Evolutionary conservation across 306 rosid genomes (phyloP), one percentile per base, ranked within the genome.

Genomic region (Begonia peltatifolia): DNA sequence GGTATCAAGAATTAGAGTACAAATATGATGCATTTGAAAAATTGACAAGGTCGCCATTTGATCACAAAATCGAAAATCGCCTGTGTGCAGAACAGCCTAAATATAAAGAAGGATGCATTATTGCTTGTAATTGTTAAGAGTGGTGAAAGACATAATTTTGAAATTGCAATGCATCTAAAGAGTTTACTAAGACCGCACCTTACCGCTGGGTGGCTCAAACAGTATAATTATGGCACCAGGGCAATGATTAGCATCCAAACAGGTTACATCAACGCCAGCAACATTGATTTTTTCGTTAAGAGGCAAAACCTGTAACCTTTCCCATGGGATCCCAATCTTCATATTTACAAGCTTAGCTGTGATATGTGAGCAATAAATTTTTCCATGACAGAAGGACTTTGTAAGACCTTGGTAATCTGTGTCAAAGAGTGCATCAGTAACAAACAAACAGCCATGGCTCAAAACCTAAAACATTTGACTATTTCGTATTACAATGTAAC

Each of bases 321-420:
- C 85, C 85, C 77, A 82, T 11, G 95, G 73, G 57, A 89, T 85
- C 65, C 95, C 95, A 64, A 89, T 73, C 78, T 89, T 89, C 80
- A 78, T 76, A 69, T 89, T 85, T 69, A 89, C 95, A 58, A 85
- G 90, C 50, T 38, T 78, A 53, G 95, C 97, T 7, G 97, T 89
- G 20, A 85, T 56, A 10, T 79, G 72, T 51, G 97, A 82, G 78
- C 97, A 89, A 59, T 80, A 85, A 51, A 89, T 82, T 84, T 70
- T 84, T 66, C 97, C 95, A 53, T 80, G 90, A 78, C 83, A 66
- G 75, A 89, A 89, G 41, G 89, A 84, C 79, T 68, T 84, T 38
- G 97, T 89, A 64, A 89, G 79, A 63, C 95, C 97, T 76, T 89
- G 97, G 69, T 89, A 89, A 80, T 89, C 97, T 89, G 94, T 79